These are phyloP conservation scores for Solanum paucissectum DNA, from an alignment of 257 asterid genomes.

Conservation along the genomic window DNA sequence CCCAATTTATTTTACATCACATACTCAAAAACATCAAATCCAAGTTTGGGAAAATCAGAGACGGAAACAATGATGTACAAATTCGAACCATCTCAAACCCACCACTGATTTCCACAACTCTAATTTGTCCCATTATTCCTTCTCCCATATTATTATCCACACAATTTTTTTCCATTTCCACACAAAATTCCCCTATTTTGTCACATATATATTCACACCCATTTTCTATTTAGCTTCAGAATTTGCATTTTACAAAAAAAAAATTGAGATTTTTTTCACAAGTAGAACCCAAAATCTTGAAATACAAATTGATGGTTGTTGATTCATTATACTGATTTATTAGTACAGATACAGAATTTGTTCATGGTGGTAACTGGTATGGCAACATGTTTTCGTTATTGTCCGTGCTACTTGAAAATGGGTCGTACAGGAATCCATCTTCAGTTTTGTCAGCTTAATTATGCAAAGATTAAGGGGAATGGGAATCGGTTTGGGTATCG, in stretches of 20 bases:
- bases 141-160: neutral
- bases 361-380: conserved; percentile 16
- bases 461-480: conserved; percentile 1
- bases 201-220: neutral
- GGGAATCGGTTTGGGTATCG: conserved; percentile 20
- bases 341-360: neutral
- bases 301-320: neutral
- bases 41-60: neutral
- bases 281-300: neutral
- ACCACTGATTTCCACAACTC: neutral
- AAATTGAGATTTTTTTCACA: neutral
- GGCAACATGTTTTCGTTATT: conserved; percentile 24
- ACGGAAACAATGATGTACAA: neutral
- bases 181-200: neutral
- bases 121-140: neutral
- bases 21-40: neutral
- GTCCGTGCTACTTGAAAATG: conserved; percentile 37
- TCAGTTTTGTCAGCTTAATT: conserved; percentile 27
- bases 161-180: neutral
- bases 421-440: conserved; percentile 30
- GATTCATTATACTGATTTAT: neutral
- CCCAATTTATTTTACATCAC: neutral
- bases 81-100: neutral
- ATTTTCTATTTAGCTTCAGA: neutral
- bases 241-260: neutral